A percentile compares a stretch with the other conserved stretches of the same genome.
Evolutionary conservation across 1,284 basidiomycete genomes (phyloP).

Genomic region (Microbotryum violaceum): DNA sequence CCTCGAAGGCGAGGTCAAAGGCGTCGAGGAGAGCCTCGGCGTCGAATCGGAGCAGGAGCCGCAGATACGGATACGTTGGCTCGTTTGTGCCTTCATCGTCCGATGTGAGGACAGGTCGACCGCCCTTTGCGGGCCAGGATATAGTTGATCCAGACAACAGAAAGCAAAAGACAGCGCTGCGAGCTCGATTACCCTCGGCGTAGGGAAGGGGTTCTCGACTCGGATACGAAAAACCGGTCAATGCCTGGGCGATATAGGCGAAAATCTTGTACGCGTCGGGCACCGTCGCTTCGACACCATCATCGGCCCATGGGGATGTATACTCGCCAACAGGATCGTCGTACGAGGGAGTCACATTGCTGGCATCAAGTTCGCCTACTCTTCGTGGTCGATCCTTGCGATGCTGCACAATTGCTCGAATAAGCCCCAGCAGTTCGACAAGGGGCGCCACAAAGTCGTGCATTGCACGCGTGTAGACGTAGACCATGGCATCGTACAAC

Average conservation of each 20-base stretch:
- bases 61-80: constrained; percentile 69
- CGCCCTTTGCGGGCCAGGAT: constrained; percentile 55
- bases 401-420: constrained; percentile 58
- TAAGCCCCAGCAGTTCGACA: constrained; percentile 70
- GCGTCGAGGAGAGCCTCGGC: constrained; percentile 90
- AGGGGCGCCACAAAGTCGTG: constrained; percentile 83
- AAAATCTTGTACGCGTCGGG: constrained; percentile 86
- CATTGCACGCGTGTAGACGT: constrained; percentile 83
- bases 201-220: constrained; percentile 63
- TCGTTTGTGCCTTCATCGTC: constrained; percentile 32
- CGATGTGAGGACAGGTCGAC: constrained; percentile 13
- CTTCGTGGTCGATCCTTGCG: constrained; percentile 40
- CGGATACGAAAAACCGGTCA: constrained; percentile 83
- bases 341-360: background rate
- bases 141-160: constrained; percentile 23
- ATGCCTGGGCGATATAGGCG: constrained; percentile 74
- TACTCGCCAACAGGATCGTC: no score
- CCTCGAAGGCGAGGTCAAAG: constrained; percentile 91
- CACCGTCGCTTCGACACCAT: constrained; percentile 53
- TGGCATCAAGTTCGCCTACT: constrained; percentile 30
- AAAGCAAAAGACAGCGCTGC: constrained; percentile 34
- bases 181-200: constrained; percentile 53
- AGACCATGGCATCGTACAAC: constrained; percentile 89
- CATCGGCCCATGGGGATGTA: background rate
- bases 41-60: constrained; percentile 77